Conservation (phyloP, 805 yeast genomes). For the Barnettozyma pratensis region DNA sequence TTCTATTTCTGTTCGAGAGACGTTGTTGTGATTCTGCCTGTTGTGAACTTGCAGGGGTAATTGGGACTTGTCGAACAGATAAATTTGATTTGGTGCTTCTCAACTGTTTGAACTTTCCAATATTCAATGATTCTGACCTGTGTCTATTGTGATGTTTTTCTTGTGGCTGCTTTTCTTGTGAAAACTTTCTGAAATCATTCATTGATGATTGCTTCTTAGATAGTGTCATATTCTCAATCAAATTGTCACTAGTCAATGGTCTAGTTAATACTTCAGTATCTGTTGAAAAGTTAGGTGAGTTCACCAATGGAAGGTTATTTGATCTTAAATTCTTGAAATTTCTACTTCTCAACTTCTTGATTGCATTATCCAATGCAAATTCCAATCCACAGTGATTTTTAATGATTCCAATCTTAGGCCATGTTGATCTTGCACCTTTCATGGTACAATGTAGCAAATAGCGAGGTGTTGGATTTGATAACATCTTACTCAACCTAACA, state of each 20-base stretch:
- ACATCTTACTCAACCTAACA: conserved; percentile 53
- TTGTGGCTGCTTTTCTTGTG: neutral
- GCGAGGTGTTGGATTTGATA: conserved; percentile 78
- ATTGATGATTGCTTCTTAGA: conserved; percentile 3
- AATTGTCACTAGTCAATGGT: neutral
- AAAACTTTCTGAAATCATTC: conserved; percentile 2
- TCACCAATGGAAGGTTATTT: conserved; percentile 17
- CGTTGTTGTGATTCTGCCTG: neutral
- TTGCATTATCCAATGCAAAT: conserved; percentile 77
- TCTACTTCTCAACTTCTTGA: conserved; percentile 59
- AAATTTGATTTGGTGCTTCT: conserved; percentile 19
- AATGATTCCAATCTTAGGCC: conserved; percentile 87
- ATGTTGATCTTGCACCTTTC: conserved; percentile 86
- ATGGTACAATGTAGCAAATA: conserved; percentile 64
- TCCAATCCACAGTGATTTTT: conserved; percentile 89
- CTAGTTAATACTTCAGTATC: neutral
- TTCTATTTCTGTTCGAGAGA: conserved; percentile 4
- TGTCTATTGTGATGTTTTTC: conserved; percentile 19
- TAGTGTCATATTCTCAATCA: neutral
- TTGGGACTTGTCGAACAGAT: conserved; percentile 1
- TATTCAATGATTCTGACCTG: conserved; percentile 21
- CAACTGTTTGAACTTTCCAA: conserved; percentile 13
- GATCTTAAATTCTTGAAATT: conserved; percentile 37
- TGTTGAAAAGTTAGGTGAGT: conserved; percentile 15
- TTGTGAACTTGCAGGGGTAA: neutral